These are phyloP conservation scores for Gnomoniopsis sp. DNA, from an alignment of 2,329 filamentous ascomycete species.

Conservation along the genomic window DNA sequence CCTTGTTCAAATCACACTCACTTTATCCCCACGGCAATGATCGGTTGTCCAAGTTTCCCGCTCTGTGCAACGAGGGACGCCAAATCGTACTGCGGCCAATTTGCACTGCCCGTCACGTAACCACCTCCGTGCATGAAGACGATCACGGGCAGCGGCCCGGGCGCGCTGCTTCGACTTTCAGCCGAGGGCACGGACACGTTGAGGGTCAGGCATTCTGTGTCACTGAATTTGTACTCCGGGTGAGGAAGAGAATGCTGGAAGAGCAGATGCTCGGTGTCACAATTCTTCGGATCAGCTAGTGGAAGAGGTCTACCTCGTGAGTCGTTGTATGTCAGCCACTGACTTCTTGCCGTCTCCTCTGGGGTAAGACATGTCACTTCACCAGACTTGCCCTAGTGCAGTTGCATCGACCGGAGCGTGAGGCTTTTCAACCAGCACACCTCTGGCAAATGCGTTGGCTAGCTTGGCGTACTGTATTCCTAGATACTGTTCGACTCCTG, in stretches of 20 bases:
- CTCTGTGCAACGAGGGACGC: slow-evolving; percentile 42
- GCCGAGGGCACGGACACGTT: slow-evolving; percentile 44
- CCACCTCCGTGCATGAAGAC: slow-evolving; percentile 53
- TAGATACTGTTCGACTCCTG: slow-evolving; percentile 21
- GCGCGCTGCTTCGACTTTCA: not conserved
- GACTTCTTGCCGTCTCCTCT: not conserved
- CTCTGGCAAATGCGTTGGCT: slow-evolving; percentile 19
- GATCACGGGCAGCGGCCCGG: slow-evolving; percentile 43
- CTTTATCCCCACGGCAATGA: slow-evolving; percentile 45
- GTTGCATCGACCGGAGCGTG: slow-evolving; percentile 27
- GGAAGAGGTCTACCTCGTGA: slow-evolving; percentile 30
- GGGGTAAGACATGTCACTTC: not conserved
- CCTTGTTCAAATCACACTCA: slow-evolving; percentile 21
- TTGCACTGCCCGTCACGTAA: slow-evolving; percentile 45
- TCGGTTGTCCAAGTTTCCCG: slow-evolving; percentile 37
- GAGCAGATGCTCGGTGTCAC: slow-evolving; percentile 42
- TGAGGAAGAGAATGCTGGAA: slow-evolving; percentile 45
- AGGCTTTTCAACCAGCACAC: slow-evolving; percentile 12
- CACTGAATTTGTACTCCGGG: slow-evolving; percentile 37
- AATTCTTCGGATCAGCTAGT: slow-evolving; percentile 35
- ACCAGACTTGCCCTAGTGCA: slow-evolving; percentile 29
- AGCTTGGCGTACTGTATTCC: slow-evolving; percentile 24
- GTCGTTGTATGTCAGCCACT: not conserved
- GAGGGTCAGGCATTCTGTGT: slow-evolving; percentile 47
- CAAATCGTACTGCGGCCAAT: slow-evolving; percentile 50